These are phyloP conservation scores for Lachancea waltii DNA, from an alignment of 805 yeast species.

Conservation along the genomic window DNA sequence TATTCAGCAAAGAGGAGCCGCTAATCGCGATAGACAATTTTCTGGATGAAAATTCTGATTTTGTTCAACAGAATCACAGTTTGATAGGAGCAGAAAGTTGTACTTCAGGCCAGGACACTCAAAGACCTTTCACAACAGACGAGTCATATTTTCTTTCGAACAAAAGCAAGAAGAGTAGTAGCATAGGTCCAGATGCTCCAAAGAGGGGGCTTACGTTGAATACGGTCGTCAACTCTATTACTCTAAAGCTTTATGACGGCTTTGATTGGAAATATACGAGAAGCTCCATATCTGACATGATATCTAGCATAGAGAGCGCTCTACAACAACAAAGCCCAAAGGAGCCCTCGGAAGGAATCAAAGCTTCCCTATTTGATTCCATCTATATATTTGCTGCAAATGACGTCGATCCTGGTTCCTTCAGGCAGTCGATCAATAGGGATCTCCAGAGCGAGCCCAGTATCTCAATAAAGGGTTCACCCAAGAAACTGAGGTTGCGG, in stretches of 20 bases:
- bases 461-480: conserved; percentile 19
- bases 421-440: conserved; percentile 50
- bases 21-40: conserved; percentile 1
- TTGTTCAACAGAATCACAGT: conserved; percentile 1
- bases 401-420: conserved; percentile 38
- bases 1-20: background rate
- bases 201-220: background rate
- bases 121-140: background rate
- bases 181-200: background rate
- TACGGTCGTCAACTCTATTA: conserved; percentile 18
- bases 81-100: background rate
- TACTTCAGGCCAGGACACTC: background rate
- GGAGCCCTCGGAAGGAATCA: conserved; percentile 9
- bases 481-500: conserved; percentile 47
- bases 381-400: conserved; percentile 54
- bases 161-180: too few relatives aligned
- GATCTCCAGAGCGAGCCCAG: conserved; percentile 37
- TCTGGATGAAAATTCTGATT: background rate
- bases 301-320: conserved; percentile 51
- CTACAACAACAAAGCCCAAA: conserved; percentile 18
- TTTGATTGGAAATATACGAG: conserved; percentile 87
- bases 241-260: conserved; percentile 69
- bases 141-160: conserved; percentile 2
- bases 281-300: conserved; percentile 54
- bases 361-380: conserved; percentile 50